These are phyloP conservation scores for Saccharomyces jurei DNA, from an alignment of 805 yeast species.

Conservation along the genomic window DNA sequence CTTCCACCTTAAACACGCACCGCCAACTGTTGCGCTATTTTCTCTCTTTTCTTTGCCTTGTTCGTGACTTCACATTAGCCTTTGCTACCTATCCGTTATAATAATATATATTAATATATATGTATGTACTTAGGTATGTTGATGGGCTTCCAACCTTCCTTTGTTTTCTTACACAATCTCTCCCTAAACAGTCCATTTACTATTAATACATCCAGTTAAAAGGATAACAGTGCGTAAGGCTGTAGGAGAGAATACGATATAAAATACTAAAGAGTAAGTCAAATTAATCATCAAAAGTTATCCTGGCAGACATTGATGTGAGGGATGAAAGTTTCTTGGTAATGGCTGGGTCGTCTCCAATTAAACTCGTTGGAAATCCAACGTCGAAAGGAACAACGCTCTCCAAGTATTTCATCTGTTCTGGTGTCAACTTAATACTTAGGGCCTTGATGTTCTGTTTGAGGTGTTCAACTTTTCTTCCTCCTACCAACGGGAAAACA, in stretches of 20 bases:
- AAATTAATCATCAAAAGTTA: constrained; percentile 1
- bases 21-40: background rate
- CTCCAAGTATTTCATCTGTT: constrained; percentile 10
- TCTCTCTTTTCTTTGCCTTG: too few species aligned
- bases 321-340: constrained; percentile 2
- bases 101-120: too few species aligned
- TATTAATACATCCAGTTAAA: background rate
- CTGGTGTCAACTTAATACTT: constrained; percentile 9
- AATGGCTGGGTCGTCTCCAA: constrained; percentile 11
- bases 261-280: background rate
- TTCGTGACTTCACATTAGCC: background rate
- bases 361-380: constrained; percentile 13
- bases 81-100: background rate
- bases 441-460: constrained; percentile 14
- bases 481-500: constrained; percentile 20
- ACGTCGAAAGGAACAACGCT: constrained; percentile 10
- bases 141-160: background rate
- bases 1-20: constrained; percentile 12
- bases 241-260: too few species aligned
- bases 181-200: too few species aligned
- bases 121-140: too few species aligned
- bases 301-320: constrained; percentile 2
- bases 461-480: constrained; percentile 15
- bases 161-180: too few species aligned
- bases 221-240: background rate